Base-by-base conservation (phyloP, 1,284 basidiomycete species). In the Boletus calvinii region DNA sequence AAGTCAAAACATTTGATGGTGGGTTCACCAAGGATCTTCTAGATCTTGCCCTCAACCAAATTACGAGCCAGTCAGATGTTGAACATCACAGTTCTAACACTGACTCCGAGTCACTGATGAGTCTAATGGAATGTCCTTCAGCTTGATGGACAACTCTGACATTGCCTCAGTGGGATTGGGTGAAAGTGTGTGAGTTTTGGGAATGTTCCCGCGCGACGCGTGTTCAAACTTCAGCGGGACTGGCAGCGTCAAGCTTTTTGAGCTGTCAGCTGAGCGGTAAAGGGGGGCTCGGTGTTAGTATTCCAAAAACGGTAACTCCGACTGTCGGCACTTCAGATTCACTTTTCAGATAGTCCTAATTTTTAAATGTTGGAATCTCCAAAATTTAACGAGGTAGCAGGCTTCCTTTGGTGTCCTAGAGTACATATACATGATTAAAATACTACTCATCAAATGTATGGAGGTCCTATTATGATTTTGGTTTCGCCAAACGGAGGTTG, bases 81-180 rank as follows among this genome's bases (percentile, higher is more conserved):
- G 22, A 22, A 22, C 22, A 22, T 22, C 22, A 22, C 5, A 22
- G 22, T 22, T 22, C 22, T 22, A 5, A 22, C 22, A 22, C 22
- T 22, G 22, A 22, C 22, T 22, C 22, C 5, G 22, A 22, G 22
- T 22, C 22, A 22, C 5, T 22, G 22, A n/a, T n/a, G 22, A 2
- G 5, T 22, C 22, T 3, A 22, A 22, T 22, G 22, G 2, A 22
- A 22, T 22, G 34, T 17, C 34, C 34, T 35, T 35, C n/a, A 35
- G 8, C n/a, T n/a, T 35, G 34, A 35, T 35, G 34, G n/a, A 35
- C n/a, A 35, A n/a, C 34, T 35, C 34, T 35, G n/a, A 35, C 3
- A 17, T n/a, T 35, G 3, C 22, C 22, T 22, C 22, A 22, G 34
- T 66, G 59, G 64, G 59, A 58, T 1, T 55, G 36, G 42, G 34